phyloP scores from a whole-genome alignment of 1,284 basidiomycete species.

The Mycena sp. region DNA sequence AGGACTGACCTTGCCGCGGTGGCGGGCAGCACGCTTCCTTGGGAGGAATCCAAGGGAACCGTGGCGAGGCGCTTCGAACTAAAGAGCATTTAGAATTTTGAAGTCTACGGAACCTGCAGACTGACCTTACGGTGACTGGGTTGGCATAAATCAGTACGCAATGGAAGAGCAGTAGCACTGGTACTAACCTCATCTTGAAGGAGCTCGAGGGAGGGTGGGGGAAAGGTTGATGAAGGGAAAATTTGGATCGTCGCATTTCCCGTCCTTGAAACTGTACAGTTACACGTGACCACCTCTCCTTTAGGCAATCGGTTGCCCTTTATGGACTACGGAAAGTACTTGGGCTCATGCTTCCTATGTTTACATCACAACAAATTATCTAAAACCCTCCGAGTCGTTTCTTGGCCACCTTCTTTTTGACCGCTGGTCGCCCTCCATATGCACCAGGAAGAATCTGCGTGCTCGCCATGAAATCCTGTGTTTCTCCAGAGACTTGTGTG shows the following conservation, averaged over 20 bases:
- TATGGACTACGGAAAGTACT: too few species aligned
- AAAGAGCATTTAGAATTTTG: too few species aligned
- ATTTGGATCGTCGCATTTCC: not conserved
- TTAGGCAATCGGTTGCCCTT: too few species aligned
- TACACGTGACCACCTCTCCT: too few species aligned
- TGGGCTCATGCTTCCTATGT: too few species aligned
- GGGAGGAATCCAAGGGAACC: constrained; percentile 49
- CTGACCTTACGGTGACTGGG: constrained; percentile 72
- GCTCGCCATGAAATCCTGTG: constrained; percentile 61
- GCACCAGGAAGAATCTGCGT: constrained; percentile 80
- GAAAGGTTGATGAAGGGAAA: too few species aligned
- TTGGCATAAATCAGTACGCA: constrained; percentile 11
- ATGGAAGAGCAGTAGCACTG: not conserved
- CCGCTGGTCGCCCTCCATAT: constrained; percentile 67
- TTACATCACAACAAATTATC: too few species aligned
- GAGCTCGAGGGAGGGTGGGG: constrained; percentile 50
- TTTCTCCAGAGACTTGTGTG: constrained; percentile 35
- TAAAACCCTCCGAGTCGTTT: constrained; percentile 82
- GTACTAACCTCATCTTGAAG: constrained; percentile 62
- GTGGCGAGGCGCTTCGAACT: too few species aligned
- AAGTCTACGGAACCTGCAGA: constrained; percentile 25
- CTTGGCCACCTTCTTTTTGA: constrained; percentile 70
- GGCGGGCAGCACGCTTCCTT: constrained; percentile 93
- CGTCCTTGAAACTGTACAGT: too few species aligned
- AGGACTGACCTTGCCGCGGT: constrained; percentile 98